Percentiles rank a stretch among this genome's conserved stretches.
phyloP scores from a whole-genome alignment of 495 filamentous ascomycete genomes.

The Tuber melanosporum region DNA sequence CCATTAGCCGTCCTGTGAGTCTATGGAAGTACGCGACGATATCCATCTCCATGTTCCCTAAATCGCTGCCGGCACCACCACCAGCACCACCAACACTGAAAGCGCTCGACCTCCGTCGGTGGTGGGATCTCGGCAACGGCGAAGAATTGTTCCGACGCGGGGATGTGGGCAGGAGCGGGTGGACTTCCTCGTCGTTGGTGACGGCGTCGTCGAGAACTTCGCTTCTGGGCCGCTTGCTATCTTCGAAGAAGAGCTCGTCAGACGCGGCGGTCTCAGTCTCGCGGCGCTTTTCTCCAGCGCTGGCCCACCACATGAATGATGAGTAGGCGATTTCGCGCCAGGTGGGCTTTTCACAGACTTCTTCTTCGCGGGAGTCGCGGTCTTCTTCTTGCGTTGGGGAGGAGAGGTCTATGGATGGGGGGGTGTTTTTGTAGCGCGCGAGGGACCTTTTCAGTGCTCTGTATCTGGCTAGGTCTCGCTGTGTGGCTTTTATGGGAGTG shows the following conservation, averaged over 20 bases:
- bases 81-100: conserved; percentile 6
- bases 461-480: conserved; percentile 80
- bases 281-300: conserved; percentile 75
- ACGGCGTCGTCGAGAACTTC: conserved; percentile 47
- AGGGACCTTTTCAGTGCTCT: conserved; percentile 57
- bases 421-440: conserved; percentile 43
- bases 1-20: conserved; percentile 65
- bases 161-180: conserved; percentile 38
- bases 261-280: background rate
- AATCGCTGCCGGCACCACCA: background rate
- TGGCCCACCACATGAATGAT: conserved; percentile 97
- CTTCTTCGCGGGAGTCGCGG: conserved; percentile 33
- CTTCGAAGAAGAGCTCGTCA: conserved; percentile 41
- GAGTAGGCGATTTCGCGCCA: conserved; percentile 87
- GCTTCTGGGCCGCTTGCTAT: conserved; percentile 36
- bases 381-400: conserved; percentile 26
- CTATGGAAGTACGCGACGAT: conserved; percentile 90
- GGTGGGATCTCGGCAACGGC: conserved; percentile 19
- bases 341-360: conserved; percentile 48
- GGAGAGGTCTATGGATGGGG: background rate
- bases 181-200: conserved; percentile 44
- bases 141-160: conserved; percentile 29
- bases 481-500: conserved; percentile 70
- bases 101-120: conserved; percentile 36
- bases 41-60: conserved; percentile 54